phyloP scores from a whole-genome alignment of 768 basidiomycete genomes.

The Coprinopsis marcescibilis region DNA sequence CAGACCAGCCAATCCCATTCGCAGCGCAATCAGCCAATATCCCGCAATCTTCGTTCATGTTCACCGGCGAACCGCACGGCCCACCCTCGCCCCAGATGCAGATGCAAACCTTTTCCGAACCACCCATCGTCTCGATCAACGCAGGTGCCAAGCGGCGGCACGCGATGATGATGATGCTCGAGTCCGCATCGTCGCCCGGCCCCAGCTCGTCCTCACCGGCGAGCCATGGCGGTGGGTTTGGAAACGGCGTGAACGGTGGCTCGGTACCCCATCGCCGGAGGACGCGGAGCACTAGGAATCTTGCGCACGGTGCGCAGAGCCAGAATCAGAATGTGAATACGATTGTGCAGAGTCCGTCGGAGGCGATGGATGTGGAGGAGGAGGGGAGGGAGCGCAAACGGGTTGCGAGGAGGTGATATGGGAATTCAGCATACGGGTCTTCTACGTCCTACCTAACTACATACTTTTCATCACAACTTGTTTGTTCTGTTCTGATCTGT shows the following conservation, averaged over 20 bases:
- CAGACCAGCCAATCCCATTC: conserved; percentile 14
- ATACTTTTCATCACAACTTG: neutral
- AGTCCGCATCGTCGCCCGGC: neutral
- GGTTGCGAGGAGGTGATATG: conserved; percentile 49
- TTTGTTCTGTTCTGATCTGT: neutral
- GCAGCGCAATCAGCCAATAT: conserved; percentile 15
- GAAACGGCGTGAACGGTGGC: too few species aligned
- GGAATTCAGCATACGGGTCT: neutral
- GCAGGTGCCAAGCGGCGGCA: conserved; percentile 71
- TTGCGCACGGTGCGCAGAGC: conserved; percentile 21
- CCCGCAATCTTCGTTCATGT: conserved; percentile 17
- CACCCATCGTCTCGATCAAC: conserved; percentile 37
- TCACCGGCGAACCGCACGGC: conserved; percentile 16
- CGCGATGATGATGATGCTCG: conserved; percentile 70
- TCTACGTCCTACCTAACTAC: neutral
- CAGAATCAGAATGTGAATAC: conserved; percentile 36
- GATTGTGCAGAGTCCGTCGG: conserved; percentile 28
- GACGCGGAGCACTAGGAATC: conserved; percentile 44
- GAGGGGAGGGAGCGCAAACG: conserved; percentile 72
- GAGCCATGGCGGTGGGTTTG: conserved; percentile 13
- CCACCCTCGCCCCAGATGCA: conserved; percentile 9
- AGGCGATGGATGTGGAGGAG: conserved; percentile 74
- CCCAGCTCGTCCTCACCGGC: conserved; percentile 19
- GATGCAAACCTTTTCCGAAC: conserved; percentile 26
- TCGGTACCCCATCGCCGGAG: conserved; percentile 45